Percentiles rank a stretch among this genome's conserved stretches.
phyloP scores from a whole-genome alignment of 257 asterid genomes.

The Gentiana straminea region DNA sequence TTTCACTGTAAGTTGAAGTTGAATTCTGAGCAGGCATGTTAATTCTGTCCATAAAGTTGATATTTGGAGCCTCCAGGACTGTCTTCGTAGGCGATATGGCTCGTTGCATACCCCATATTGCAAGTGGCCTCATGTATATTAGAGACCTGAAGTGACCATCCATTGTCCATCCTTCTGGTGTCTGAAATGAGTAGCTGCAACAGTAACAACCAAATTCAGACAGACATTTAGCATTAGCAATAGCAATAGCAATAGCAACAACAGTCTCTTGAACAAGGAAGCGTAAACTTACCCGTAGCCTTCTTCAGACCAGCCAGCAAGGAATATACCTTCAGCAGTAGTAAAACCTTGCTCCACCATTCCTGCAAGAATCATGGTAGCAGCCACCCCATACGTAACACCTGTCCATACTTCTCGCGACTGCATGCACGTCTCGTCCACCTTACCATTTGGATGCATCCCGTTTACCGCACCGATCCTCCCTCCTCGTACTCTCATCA shows the following conservation, averaged over 20 bases:
- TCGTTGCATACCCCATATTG: conserved; percentile 96
- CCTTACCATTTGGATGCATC: conserved; percentile 87
- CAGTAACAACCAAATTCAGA: background rate
- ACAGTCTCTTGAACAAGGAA: no score
- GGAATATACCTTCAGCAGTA: conserved; percentile 88
- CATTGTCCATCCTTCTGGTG: conserved; percentile 89
- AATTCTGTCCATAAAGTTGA: conserved; percentile 48
- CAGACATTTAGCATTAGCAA: conserved; percentile 1
- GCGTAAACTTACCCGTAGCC: conserved; percentile 64
- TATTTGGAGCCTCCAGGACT: conserved; percentile 36
- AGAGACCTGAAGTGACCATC: conserved; percentile 98
- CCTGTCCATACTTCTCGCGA: conserved; percentile 97
- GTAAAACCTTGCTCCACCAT: conserved; percentile 91
- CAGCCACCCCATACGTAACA: conserved; percentile 86
- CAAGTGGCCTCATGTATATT: conserved; percentile 86
- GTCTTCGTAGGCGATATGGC: conserved; percentile 58
- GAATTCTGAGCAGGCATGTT: conserved; percentile 14
- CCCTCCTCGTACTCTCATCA: conserved; percentile 79
- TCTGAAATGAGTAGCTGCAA: conserved; percentile 80
- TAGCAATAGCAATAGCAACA: background rate
- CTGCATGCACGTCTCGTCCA: conserved; percentile 99
- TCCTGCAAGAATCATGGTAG: conserved; percentile 94
- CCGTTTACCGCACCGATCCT: conserved; percentile 98
- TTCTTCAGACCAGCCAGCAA: conserved; percentile 97
- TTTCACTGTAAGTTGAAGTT: conserved; percentile 25